phyloP scores from a whole-genome alignment of 352 stramenopile species.

The Phytophthora pisi region DNA sequence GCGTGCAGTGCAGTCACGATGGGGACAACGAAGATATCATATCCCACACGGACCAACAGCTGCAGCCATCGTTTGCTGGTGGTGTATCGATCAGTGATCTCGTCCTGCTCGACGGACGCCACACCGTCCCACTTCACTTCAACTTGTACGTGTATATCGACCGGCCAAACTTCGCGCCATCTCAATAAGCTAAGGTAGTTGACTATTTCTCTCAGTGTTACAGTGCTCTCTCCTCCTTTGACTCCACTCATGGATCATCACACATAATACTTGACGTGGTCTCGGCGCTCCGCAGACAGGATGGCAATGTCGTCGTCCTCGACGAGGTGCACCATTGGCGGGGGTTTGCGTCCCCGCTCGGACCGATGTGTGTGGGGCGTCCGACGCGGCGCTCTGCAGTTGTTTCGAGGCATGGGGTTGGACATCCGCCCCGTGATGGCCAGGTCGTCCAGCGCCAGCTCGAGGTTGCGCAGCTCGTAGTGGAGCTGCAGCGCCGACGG shows the following conservation, averaged over 20 bases:
- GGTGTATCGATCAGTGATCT: neutral
- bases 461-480: constrained; percentile 59
- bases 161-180: neutral
- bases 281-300: constrained; percentile 27
- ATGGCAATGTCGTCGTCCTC: constrained; percentile 35
- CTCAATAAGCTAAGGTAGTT: constrained; percentile 11
- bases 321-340: constrained; percentile 22
- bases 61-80: constrained; percentile 9
- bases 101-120: neutral
- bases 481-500: constrained; percentile 72
- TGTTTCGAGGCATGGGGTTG: constrained; percentile 13
- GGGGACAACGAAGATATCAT: constrained; percentile 19
- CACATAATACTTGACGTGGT: constrained; percentile 29
- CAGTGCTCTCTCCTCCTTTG: constrained; percentile 2
- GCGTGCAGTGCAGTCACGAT: constrained; percentile 38
- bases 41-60: constrained; percentile 13
- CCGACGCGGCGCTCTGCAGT: constrained; percentile 10
- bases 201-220: constrained; percentile 27
- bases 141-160: neutral
- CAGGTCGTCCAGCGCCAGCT: constrained; percentile 30
- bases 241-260: constrained; percentile 17
- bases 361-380: neutral
- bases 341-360: constrained; percentile 8
- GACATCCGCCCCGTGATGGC: constrained; percentile 14
- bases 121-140: constrained; percentile 3